These are phyloP conservation scores for Melastoma malabathricum DNA, from an alignment of 345 rosid species.

Conservation along the genomic window DNA sequence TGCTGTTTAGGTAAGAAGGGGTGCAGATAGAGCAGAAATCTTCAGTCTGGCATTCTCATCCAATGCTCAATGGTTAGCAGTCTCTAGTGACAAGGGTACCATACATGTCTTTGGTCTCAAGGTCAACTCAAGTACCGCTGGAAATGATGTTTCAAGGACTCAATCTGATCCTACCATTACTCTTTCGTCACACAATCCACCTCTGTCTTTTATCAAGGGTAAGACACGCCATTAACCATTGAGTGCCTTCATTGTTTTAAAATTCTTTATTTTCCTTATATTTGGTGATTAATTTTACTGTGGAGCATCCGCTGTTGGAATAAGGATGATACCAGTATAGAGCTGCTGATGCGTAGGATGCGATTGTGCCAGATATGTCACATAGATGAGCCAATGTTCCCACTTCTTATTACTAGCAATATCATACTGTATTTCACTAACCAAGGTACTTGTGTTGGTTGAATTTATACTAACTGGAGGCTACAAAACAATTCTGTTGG, in stretches of 20 bases:
- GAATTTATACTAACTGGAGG: no score
- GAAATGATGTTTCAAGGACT: constrained; percentile 28
- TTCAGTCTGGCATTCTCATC: constrained; percentile 91
- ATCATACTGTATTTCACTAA: no score
- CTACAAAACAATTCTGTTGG: no score
- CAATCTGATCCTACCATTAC: constrained; percentile 24
- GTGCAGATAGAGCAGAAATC: constrained; percentile 97
- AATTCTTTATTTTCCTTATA: no score
- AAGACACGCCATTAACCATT: background rate
- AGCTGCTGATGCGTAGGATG: no score
- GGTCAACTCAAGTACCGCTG: constrained; percentile 41
- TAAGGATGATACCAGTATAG: no score
- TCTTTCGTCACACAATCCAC: constrained; percentile 27
- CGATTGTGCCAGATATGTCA: no score
- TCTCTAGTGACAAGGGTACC: constrained; percentile 97
- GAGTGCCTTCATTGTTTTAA: background rate
- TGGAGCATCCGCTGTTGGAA: no score
- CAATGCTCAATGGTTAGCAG: constrained; percentile 79
- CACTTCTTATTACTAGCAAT: no score
- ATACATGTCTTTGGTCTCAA: constrained; percentile 92
- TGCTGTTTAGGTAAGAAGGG: constrained; percentile 63
- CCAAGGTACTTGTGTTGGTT: no score
- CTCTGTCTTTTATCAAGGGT: constrained; percentile 83
- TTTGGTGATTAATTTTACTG: no score
- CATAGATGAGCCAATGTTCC: no score